Evolutionary conservation across 2,329 filamentous ascomycete genomes (phyloP), one percentile per base, ranked within the genome.

Genomic region (Arthrobotrys sinensis): DNA sequence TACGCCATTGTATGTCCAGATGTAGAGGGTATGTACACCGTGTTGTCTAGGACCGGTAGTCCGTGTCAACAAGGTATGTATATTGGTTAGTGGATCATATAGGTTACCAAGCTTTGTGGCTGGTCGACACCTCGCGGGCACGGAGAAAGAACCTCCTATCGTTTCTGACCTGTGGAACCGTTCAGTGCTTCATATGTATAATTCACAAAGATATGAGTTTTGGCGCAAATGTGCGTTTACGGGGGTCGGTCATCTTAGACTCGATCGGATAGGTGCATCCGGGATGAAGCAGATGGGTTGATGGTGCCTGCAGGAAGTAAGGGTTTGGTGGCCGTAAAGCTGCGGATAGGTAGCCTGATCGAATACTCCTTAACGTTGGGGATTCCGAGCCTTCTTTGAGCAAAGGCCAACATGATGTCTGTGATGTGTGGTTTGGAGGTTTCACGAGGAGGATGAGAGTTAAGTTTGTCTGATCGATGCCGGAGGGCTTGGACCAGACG

Each of bases 191-290:
- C 32, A 16, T 6, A 38, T 24, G 40, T 46, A 46, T 46, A 48
- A 36, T 36, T 48, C 24, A 48, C 19, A 28, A 19, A 19, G 2
- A 48, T 32, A 46, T 40, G 21, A 48, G 43, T 48, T 57, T 53
- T n/a, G 40, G 43, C 32, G 64, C 34, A 28, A 2, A 45, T 34
- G 45, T 55, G 45, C 34, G 24, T 63, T 43, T 36, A 63, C 55
- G 55, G 53, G 53, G 24, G 24, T 28, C 24, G 48, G 43, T 16
- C 50, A 60, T 60, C 55, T 62, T 62, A 64, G 46, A 16, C 69
- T 73, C 48, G 60, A 73, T 73, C 69, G 69, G 69, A 66, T 36
- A 73, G 24, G 69, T 73, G 50, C 60, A 73, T 57, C 60, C 69
- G 69, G 36, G 38, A 66, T 38, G 50, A 21, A 63, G 50, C 60